These are phyloP conservation scores for Trametes cinnabarina DNA, from an alignment of 768 basidiomycete genomes.

Conservation along the genomic window DNA sequence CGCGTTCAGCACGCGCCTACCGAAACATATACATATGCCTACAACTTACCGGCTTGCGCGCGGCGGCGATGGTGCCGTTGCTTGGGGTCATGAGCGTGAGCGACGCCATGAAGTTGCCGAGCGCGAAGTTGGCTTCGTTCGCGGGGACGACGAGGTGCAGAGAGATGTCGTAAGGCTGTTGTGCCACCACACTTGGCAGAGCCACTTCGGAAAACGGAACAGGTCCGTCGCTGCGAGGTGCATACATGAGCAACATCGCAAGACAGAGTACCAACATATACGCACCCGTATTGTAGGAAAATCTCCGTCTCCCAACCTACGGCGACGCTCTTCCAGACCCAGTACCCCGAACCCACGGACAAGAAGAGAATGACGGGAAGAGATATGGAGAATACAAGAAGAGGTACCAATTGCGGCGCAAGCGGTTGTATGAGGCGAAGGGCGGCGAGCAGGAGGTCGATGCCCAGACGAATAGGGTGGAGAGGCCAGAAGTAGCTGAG, in stretches of 20 bases:
- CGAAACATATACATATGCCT: background rate
- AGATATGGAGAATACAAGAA: conserved; percentile 56
- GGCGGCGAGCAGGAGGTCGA: conserved; percentile 25
- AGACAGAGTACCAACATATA: background rate
- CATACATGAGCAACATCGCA: background rate
- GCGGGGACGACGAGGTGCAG: conserved; percentile 65
- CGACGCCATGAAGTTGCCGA: conserved; percentile 84
- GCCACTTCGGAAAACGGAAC: conserved; percentile 60
- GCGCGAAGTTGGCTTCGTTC: conserved; percentile 61
- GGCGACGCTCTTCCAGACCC: conserved; percentile 72
- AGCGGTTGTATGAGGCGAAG: conserved; percentile 46
- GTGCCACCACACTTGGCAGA: conserved; percentile 50
- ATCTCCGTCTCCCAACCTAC: conserved; percentile 67
- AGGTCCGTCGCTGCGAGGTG: conserved; percentile 51
- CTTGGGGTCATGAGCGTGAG: conserved; percentile 55
- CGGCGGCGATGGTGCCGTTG: conserved; percentile 60
- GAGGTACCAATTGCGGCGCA: conserved; percentile 63
- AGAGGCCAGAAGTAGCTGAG: conserved; percentile 21
- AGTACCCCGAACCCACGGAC: conserved; percentile 65
- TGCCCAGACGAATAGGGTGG: conserved; percentile 26
- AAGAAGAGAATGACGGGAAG: conserved; percentile 61
- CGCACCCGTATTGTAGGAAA: conserved; percentile 79
- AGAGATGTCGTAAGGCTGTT: conserved; percentile 75
- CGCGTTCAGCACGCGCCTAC: background rate
- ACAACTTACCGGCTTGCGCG: conserved; percentile 63